Evolutionary conservation across 2,329 filamentous ascomycete species (phyloP).

Genomic region (Atkinsonella hypoxylon): DNA sequence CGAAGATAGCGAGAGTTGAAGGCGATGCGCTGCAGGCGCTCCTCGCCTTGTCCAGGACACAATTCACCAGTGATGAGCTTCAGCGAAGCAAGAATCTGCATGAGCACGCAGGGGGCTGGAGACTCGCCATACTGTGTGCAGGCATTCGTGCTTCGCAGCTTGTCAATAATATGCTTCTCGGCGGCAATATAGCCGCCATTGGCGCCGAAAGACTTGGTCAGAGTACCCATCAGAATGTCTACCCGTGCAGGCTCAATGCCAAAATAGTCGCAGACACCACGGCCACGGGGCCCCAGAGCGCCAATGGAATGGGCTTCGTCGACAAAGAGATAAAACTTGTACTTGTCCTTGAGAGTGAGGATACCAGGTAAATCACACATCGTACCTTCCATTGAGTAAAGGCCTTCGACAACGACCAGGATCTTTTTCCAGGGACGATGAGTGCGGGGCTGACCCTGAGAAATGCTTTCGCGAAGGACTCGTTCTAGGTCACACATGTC

Average conservation of each 20-base stretch:
- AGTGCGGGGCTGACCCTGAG: conserved; percentile 93
- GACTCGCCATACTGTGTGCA: conserved; percentile 81
- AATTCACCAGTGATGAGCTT: conserved; percentile 84
- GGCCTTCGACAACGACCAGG: conserved; percentile 83
- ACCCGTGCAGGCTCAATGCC: conserved; percentile 77
- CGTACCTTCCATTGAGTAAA: conserved; percentile 99
- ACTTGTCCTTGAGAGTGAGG: conserved; percentile 77
- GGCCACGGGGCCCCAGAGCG: conserved; percentile 75
- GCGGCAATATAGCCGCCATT: conserved; percentile 93
- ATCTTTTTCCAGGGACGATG: conserved; percentile 99
- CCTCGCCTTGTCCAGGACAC: conserved; percentile 81
- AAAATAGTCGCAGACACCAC: conserved; percentile 96
- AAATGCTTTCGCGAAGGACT: conserved; percentile 80
- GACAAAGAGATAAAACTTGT: conserved; percentile 93
- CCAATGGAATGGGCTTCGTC: conserved; percentile 96
- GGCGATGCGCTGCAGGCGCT: conserved; percentile 86
- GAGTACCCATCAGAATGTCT: conserved; percentile 94
- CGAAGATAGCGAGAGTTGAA: conserved; percentile 99
- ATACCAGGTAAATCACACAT: conserved; percentile 96
- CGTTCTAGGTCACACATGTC: conserved; percentile 82
- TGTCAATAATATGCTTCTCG: conserved; percentile 84
- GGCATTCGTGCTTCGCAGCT: conserved; percentile 75
- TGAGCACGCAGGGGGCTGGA: conserved; percentile 74
- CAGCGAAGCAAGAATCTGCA: conserved; percentile 80
- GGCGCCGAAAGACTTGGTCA: conserved; percentile 96